phyloP scores from a whole-genome alignment of 306 rosid species.

The Bauhinia variegata region DNA sequence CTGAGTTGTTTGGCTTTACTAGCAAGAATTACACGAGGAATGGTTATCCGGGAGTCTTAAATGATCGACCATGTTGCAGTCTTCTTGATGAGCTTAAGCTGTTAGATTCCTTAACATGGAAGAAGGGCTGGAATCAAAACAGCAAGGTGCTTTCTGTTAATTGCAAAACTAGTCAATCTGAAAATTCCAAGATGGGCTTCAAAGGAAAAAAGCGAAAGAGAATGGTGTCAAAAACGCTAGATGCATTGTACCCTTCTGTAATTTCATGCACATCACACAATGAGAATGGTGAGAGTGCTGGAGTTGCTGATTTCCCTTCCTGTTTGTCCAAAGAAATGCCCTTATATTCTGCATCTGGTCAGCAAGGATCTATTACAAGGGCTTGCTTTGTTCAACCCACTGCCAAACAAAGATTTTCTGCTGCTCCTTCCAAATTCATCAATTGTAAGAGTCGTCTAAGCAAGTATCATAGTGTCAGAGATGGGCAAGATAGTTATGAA shows the following conservation, averaged over 20 bases:
- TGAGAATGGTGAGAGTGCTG: conserved; percentile 32
- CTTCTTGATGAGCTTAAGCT: conserved; percentile 66
- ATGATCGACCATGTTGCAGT: conserved; percentile 50
- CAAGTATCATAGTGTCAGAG: conserved; percentile 26
- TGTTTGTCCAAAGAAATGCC: conserved; percentile 35
- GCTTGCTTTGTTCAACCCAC: conserved; percentile 31
- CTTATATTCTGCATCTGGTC: conserved; percentile 32
- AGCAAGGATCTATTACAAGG: conserved; percentile 24
- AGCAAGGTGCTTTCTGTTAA: conserved; percentile 30
- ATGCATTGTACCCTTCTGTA: conserved; percentile 36
- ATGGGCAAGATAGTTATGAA: conserved; percentile 31
- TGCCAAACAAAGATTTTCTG: conserved; percentile 24
- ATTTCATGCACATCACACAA: conserved; percentile 33
- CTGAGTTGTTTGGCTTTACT: conserved; percentile 43
- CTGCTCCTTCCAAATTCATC: conserved; percentile 36
- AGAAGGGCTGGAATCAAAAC: conserved; percentile 46
- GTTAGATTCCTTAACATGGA: conserved; percentile 63
- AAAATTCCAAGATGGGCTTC: conserved; percentile 33
- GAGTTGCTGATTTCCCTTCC: conserved; percentile 28
- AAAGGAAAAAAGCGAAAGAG: conserved; percentile 47
- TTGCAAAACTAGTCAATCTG: conserved; percentile 36
- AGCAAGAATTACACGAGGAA: conserved; percentile 39
- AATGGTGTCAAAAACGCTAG: conserved; percentile 31
- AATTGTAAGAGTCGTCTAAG: conserved; percentile 42
- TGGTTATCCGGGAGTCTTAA: conserved; percentile 34